Evolutionary conservation across 805 yeast genomes (phyloP).

Genomic region (Priceomyces melissophilus): DNA sequence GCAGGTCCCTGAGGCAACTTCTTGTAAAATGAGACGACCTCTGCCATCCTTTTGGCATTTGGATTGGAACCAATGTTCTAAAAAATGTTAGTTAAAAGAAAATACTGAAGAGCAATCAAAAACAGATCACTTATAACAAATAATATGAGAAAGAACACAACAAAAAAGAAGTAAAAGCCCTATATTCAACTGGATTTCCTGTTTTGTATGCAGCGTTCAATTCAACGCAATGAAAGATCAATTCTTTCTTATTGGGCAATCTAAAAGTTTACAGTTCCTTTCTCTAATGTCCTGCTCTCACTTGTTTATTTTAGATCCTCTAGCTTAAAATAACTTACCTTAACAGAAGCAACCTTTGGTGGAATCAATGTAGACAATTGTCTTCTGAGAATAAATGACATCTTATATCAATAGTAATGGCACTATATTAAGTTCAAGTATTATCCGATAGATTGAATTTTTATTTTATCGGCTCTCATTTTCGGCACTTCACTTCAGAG

Average conservation of each 20-base stretch:
- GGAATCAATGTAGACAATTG: conserved; percentile 94
- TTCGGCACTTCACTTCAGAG: conserved; percentile 7
- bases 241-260: too few relatives aligned
- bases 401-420: conserved; percentile 18
- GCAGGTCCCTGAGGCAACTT: conserved; percentile 93
- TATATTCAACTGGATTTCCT: too few relatives aligned
- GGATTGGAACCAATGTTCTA: conserved; percentile 93
- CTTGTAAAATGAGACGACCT: conserved; percentile 93
- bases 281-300: too few relatives aligned
- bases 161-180: too few relatives aligned
- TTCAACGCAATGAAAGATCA: too few relatives aligned
- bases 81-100: conserved; percentile 17
- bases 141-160: too few relatives aligned
- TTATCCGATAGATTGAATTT: conserved; percentile 1
- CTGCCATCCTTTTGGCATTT: conserved; percentile 93
- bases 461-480: conserved; percentile 4
- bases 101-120: too few relatives aligned
- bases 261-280: too few relatives aligned
- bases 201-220: too few relatives aligned
- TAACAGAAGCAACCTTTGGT: conserved; percentile 96
- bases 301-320: too few relatives aligned
- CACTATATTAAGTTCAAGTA: background rate
- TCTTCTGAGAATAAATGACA: conserved; percentile 90
- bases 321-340: conserved; percentile 46
- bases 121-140: too few relatives aligned